These are phyloP conservation scores for Naganishia vaughanmartiniae DNA, from an alignment of 768 basidiomycete genomes.

Conservation along the genomic window DNA sequence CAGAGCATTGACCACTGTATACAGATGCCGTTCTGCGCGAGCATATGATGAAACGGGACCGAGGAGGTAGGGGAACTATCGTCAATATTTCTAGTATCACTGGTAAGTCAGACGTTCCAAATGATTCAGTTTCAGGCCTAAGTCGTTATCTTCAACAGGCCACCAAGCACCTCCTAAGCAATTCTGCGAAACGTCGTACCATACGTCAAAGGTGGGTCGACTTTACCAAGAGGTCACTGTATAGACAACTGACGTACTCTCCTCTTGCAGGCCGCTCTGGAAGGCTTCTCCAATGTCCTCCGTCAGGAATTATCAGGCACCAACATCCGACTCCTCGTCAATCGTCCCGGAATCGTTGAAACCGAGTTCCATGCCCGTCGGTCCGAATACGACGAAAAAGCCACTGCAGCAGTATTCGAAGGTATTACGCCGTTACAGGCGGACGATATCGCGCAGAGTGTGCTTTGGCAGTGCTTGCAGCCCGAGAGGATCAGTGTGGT, in stretches of 20 bases:
- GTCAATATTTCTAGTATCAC: not conserved
- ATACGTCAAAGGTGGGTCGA: not conserved
- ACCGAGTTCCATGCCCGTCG: conserved; percentile 27
- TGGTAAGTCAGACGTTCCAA: not conserved
- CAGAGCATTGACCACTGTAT: not conserved
- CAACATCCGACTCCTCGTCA: conserved; percentile 28
- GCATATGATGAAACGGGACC: not conserved
- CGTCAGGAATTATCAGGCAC: conserved; percentile 21
- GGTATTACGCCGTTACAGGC: conserved; percentile 7
- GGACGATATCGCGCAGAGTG: conserved; percentile 26
- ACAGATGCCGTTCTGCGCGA: not conserved
- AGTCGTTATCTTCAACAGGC: not conserved
- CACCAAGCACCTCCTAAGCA: not conserved
- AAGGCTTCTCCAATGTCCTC: conserved; percentile 16
- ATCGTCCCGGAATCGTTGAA: conserved; percentile 25
- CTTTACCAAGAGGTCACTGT: not conserved
- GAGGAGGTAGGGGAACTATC: not conserved
- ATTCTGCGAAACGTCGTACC: not conserved
- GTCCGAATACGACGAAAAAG: conserved; percentile 17
- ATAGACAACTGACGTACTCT: not conserved
- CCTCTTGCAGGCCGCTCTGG: not conserved
- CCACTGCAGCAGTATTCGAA: conserved; percentile 15
- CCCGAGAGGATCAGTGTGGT: conserved; percentile 27
- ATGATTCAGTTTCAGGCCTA: not conserved
- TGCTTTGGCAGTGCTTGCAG: conserved; percentile 29